phyloP scores from a whole-genome alignment of 139 green algal genomes.

The Monoraphidium neglectum region DNA sequence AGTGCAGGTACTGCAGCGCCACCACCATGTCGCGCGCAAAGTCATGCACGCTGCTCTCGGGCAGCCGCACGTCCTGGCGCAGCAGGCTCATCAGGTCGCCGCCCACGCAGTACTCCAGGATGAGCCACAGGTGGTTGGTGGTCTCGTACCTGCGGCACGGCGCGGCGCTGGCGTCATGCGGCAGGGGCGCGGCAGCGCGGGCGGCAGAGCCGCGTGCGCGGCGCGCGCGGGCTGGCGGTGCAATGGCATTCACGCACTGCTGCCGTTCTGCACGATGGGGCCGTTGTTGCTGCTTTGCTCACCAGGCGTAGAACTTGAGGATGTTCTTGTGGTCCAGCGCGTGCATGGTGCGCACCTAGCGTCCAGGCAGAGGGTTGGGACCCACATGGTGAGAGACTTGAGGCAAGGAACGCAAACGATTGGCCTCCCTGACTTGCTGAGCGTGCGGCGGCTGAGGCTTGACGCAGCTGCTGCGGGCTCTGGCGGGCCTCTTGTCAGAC shows the following conservation, averaged over 20 bases:
- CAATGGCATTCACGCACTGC: too few species aligned
- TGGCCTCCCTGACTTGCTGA: too few species aligned
- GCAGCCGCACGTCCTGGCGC: constrained; percentile 79
- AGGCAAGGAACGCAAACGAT: too few species aligned
- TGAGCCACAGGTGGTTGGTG: constrained; percentile 96
- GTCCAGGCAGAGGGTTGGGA: constrained; percentile 2
- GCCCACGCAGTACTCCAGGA: constrained; percentile 97
- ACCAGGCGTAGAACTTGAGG: constrained; percentile 93
- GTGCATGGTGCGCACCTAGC: constrained; percentile 85
- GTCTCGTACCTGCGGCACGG: constrained; percentile 88
- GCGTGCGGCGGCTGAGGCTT: too few species aligned
- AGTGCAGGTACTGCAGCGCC: constrained; percentile 80
- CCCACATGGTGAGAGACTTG: too few species aligned
- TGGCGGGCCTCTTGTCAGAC: background rate
- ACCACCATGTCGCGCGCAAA: constrained; percentile 83
- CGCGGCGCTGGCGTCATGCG: background rate
- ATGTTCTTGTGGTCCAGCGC: constrained; percentile 87
- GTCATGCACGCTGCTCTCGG: constrained; percentile 84
- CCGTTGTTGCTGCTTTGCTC: background rate
- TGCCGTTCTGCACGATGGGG: background rate
- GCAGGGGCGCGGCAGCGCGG: too few species aligned
- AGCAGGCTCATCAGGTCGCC: constrained; percentile 90
- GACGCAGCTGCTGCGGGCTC: background rate
- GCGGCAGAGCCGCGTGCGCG: too few species aligned
- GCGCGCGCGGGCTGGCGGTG: too few species aligned